Evolutionary conservation across 73 alveolate genomes (phyloP).

Genomic region (Tetrahymena borealis): DNA sequence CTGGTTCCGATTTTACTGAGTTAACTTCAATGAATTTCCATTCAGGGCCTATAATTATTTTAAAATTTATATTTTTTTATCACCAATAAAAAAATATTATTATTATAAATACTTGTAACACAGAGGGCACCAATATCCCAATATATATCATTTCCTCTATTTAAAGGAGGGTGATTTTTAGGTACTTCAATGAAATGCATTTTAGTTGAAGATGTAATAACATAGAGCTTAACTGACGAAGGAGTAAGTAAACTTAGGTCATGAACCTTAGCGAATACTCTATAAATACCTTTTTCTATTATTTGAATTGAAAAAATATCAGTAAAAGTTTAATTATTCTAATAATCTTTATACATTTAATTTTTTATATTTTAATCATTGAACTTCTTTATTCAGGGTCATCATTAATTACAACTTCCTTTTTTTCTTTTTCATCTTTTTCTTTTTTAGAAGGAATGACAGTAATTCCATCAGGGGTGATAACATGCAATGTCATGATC

Average conservation of each 20-base stretch:
- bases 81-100: background rate
- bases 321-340: background rate
- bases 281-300: background rate
- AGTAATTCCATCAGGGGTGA: background rate
- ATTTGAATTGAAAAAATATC: background rate
- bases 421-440: background rate
- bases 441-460: background rate
- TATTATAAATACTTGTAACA: background rate
- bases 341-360: background rate
- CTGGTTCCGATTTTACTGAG: background rate
- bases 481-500: background rate
- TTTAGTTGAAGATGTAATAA: background rate
- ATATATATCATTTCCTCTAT: background rate
- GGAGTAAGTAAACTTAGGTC: background rate
- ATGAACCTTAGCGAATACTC: background rate
- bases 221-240: background rate
- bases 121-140: conserved; percentile 1
- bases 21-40: background rate
- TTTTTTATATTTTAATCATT: background rate
- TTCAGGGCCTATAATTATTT: background rate
- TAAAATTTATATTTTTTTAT: background rate
- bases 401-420: background rate
- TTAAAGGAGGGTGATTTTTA: background rate
- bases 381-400: background rate
- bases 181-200: background rate